These are phyloP conservation scores for Cryptosporidium canis DNA, from an alignment of 169 alveolate species.

Conservation along the genomic window DNA sequence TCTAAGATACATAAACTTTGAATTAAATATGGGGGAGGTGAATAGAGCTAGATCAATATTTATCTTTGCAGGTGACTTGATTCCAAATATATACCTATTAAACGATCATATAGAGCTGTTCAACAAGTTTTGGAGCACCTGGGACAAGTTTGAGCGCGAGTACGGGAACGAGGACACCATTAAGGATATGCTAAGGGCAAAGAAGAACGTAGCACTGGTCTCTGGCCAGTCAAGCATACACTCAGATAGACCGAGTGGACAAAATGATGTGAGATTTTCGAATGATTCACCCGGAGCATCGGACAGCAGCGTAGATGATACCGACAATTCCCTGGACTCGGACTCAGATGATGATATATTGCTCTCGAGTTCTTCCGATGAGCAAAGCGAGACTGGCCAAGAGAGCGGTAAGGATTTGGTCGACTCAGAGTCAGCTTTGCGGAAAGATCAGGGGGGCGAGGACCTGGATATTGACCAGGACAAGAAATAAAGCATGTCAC, in stretches of 20 bases:
- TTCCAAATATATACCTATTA: slow-evolving; percentile 30
- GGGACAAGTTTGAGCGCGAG: slow-evolving; percentile 52
- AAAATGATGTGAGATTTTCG: neutral
- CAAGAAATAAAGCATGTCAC: neutral
- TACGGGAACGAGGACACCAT: slow-evolving; percentile 64
- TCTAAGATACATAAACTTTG: slow-evolving; percentile 28
- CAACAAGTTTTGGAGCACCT: slow-evolving; percentile 43
- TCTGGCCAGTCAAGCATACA: slow-evolving; percentile 27
- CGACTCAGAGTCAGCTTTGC: neutral
- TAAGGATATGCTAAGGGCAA: slow-evolving; percentile 35
- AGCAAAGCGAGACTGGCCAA: neutral
- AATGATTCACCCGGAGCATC: neutral
- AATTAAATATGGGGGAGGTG: slow-evolving; percentile 54
- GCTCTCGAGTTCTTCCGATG: slow-evolving; percentile 7
- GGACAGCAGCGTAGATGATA: neutral
- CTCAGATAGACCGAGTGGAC: neutral
- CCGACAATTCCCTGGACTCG: neutral
- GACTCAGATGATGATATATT: slow-evolving; percentile 27
- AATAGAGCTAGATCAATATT: slow-evolving; percentile 44
- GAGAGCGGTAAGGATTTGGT: neutral
- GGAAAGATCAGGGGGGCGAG: neutral
- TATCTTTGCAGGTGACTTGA: slow-evolving; percentile 45
- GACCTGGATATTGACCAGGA: neutral
- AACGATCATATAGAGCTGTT: neutral
- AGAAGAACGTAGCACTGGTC: slow-evolving; percentile 23